Percentiles rank a stretch among this genome's conserved stretches.
phyloP scores from a whole-genome alignment of 2,329 filamentous ascomycete genomes.

The Trichoderma sp. region DNA sequence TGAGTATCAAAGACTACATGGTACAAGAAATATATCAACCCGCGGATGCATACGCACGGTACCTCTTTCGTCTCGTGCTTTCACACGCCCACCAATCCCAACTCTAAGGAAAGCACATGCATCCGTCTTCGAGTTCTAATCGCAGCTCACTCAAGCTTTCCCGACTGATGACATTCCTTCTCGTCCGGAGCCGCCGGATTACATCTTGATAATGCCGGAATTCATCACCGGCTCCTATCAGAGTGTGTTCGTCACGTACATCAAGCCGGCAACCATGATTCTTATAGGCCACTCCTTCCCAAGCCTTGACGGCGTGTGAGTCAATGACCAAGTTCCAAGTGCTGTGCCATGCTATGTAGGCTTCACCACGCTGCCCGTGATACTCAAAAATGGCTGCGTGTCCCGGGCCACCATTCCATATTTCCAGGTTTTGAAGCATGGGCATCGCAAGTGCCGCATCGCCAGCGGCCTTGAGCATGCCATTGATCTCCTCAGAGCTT shows the following conservation, averaged over 20 bases:
- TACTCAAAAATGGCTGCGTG: constrained; percentile 7
- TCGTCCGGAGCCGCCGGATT: neutral
- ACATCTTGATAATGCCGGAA: neutral
- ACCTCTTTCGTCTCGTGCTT: neutral
- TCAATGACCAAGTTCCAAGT: neutral
- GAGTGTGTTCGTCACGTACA: neutral
- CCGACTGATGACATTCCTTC: neutral
- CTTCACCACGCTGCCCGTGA: neutral
- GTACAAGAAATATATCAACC: neutral
- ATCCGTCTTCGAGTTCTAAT: neutral
- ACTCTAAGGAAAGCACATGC: neutral
- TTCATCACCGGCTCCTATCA: neutral
- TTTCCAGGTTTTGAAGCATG: neutral
- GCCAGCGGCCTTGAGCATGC: neutral
- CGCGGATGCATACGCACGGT: neutral
- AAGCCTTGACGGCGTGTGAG: neutral
- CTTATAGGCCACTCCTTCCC: neutral
- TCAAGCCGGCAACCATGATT: neutral
- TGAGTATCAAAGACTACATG: neutral
- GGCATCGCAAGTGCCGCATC: constrained; percentile 1
- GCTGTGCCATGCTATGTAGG: neutral
- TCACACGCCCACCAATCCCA: neutral
- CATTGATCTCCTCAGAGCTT: neutral
- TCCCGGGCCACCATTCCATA: constrained; percentile 11
- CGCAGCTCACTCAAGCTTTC: neutral